Evolutionary conservation across 2,329 filamentous ascomycete genomes (phyloP), one percentile per base, ranked within the genome.

Genomic region (Pestalotiopsis sp.): DNA sequence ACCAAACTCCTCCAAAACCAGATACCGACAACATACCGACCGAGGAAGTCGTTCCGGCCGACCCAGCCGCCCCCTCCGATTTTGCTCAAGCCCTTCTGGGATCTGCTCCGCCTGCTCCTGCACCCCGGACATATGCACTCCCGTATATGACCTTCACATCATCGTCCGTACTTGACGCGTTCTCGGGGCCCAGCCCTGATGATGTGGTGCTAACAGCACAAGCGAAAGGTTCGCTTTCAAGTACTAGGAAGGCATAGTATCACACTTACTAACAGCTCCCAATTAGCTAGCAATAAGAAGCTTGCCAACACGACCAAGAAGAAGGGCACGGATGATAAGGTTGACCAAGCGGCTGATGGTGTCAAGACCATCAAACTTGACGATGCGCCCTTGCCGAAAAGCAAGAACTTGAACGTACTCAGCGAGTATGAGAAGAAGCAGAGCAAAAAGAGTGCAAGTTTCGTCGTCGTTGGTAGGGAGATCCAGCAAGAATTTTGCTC

Each of bases 111-210:
- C 68, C 72, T 39, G 68, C 72, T 65, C 67, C 69, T 65, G 70
- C 72, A 60, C 73, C 74, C 17, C 75, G 67, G 67, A 77, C 79
- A 14, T 82, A 80, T 69, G 73, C 81, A 57, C 80, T 88, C 75
- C 86, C 87, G 65, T 88, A 88, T 70, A 80, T 84, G 73, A 80
- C 81, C 14, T 84, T 84, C 56, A 80, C 85, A 38, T 80, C 82
- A 68, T 85, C 14, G 17, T 52, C 85, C 78, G 77, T 84, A 81
- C 77, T 85, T 76, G 84, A 89, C 77, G 89, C 91, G 69, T 98
- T 98, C 83, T 85, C 91, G 85, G 89, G 90, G 78, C 95, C 95
- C 67, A 98, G 95, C 81, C 95, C 95, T 73, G 95, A 98, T 83
- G 95, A 98, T 80, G 83, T 96, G 77, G 93, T 98, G 75, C 86